Evolutionary conservation across 805 yeast genomes (phyloP), one percentile per base, ranked within the genome.

Genomic region (Teunomyces aglyptinius): DNA sequence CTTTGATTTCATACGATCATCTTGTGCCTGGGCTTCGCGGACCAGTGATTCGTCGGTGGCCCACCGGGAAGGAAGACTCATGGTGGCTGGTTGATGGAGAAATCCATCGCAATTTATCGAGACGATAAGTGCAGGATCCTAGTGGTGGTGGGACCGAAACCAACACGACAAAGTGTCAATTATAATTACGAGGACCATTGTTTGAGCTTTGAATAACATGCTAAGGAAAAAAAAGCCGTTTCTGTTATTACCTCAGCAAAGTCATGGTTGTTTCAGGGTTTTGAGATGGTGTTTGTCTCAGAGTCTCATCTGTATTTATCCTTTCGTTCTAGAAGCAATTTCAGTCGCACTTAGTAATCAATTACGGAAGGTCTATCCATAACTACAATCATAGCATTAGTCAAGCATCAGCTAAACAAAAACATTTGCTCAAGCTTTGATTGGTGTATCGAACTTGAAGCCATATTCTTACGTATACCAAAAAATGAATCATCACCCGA

Each of bases 41-140:
- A 61, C 65, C 39, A 63, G 52, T 3, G 54, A 47, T 12, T 54
- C 64, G 34, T 62, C 68, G n/a, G 51, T 49, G 11, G 76, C 76
- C 75, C 75, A 71, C 52, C 58, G 63, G 20, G 67, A 62, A 13
- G 51, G 61, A 34, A 61, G 56, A 11, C 54, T 26, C 61, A 58
- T 60, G 31, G 29, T 31, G 18, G 29, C 13, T 18, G 31, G 16
- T 34, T 12, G 27, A 18, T 36, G 13, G 20, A 16, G 11, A 8
- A 19, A 20, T 20, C 16, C 39, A 36, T 22, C 38, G 38, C 34
- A 34, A 34, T 34, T 34, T 34, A 13, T 31, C 11, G 34, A 31
- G 7, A 31, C 11, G 13, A 10, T 7, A 18, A 18, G 16, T 36
- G 39, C 39, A 36, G 39, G 39, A 36, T n/a, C n/a, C n/a, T n/a